These are phyloP conservation scores for Globisporangium iwayamae DNA, from an alignment of 352 stramenopile genomes.

Conservation along the genomic window DNA sequence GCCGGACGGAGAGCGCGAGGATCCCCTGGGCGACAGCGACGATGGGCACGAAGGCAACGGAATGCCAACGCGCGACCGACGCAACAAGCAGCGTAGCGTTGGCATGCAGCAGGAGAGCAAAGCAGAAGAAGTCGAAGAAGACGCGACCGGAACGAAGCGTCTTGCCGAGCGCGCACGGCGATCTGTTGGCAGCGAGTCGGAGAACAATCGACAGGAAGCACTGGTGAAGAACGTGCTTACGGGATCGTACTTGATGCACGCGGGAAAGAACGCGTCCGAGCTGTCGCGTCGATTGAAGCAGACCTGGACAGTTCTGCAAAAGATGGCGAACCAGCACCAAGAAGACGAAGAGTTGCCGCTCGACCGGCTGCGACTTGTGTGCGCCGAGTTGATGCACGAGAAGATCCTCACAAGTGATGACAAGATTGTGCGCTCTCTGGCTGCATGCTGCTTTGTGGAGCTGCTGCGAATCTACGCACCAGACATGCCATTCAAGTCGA, in stretches of 20 bases:
- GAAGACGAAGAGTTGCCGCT: constrained; percentile 32
- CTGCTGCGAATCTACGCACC: constrained; percentile 60
- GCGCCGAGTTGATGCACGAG: constrained; percentile 53
- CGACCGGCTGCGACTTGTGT: constrained; percentile 40
- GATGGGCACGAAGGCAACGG: neutral
- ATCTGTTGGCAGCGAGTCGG: constrained; percentile 4
- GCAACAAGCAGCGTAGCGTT: neutral
- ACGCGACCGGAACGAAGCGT: neutral
- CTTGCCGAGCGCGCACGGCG: neutral
- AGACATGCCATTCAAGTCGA: constrained; percentile 61
- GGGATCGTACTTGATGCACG: constrained; percentile 24
- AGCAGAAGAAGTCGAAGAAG: neutral
- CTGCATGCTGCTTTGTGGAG: constrained; percentile 73
- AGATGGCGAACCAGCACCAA: constrained; percentile 36
- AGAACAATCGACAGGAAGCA: constrained; percentile 10
- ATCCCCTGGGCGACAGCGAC: neutral
- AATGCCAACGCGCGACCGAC: neutral
- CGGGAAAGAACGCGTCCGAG: constrained; percentile 30
- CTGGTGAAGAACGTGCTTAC: constrained; percentile 8
- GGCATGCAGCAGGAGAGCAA: neutral
- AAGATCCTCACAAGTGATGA: constrained; percentile 47
- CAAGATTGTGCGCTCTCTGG: constrained; percentile 49
- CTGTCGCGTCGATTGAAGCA: constrained; percentile 52
- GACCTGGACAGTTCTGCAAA: constrained; percentile 44
- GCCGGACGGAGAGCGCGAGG: neutral